phyloP scores from a whole-genome alignment of 768 basidiomycete species.

The Auricularia sp. region DNA sequence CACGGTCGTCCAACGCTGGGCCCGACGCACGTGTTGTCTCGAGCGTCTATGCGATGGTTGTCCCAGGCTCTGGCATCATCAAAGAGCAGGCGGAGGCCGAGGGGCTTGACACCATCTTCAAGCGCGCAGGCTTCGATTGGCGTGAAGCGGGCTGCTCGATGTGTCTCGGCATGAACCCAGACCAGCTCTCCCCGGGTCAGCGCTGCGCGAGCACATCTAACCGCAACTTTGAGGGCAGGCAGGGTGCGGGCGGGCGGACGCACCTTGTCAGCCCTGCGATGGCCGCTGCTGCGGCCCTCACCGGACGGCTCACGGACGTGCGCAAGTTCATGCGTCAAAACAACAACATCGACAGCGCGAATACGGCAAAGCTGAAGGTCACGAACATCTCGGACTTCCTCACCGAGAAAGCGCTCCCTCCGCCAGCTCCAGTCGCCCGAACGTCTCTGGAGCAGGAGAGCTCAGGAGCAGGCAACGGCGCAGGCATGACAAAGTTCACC shows the following conservation, averaged over 20 bases:
- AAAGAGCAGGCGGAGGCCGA: slow-evolving; percentile 88
- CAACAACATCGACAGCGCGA: slow-evolving; percentile 30
- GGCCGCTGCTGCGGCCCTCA: slow-evolving; percentile 88
- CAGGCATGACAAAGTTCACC: slow-evolving; percentile 45
- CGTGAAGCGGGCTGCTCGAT: slow-evolving; percentile 92
- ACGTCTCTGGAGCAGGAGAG: slow-evolving; percentile 26
- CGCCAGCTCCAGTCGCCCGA: slow-evolving; percentile 34
- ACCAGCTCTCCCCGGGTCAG: slow-evolving; percentile 69
- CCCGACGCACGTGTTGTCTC: slow-evolving; percentile 63
- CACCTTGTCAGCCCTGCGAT: slow-evolving; percentile 86
- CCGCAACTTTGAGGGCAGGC: slow-evolving; percentile 56
- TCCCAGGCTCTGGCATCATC: slow-evolving; percentile 83
- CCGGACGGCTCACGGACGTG: slow-evolving; percentile 76
- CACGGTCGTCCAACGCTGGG: slow-evolving; percentile 62
- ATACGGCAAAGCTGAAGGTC: slow-evolving; percentile 51
- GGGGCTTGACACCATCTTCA: slow-evolving; percentile 77
- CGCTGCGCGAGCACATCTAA: slow-evolving; percentile 90
- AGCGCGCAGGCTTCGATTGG: slow-evolving; percentile 90
- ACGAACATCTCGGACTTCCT: slow-evolving; percentile 68
- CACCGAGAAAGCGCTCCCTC: slow-evolving; percentile 35
- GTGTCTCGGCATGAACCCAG: slow-evolving; percentile 95
- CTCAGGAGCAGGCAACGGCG: slow-evolving; percentile 4
- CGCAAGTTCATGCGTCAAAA: slow-evolving; percentile 54
- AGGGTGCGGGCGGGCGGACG: slow-evolving; percentile 77
- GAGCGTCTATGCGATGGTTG: slow-evolving; percentile 77